Base-by-base conservation (phyloP, 345 rosid genomes). In the Geranium brycei region DNA sequence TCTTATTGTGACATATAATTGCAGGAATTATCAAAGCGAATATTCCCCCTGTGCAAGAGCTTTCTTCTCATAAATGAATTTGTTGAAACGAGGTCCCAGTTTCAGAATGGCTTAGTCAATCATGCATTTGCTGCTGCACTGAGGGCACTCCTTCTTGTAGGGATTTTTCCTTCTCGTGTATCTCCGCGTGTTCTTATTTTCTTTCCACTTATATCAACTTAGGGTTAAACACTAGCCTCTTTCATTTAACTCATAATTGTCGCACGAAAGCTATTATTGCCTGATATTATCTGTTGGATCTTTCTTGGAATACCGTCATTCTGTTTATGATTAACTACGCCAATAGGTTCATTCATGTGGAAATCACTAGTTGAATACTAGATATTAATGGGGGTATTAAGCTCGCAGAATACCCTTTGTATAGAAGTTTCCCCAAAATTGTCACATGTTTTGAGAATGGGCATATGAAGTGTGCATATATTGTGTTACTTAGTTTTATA, bases 61-160 rank as follows among this genome's bases (percentile, higher is more conserved):
- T 93, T 81, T 73, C 80, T 93, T 63, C 64, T 90, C 81, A 86
- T 86, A 35, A 86, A 86, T 73, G 89, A 90, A 61, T 93, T 93
- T 82, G 95, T 88, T 64, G 99, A 93, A 79, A 88, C 90, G 14
- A 83, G 95, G 78, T 93, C 96, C 60, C 99, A 85, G 74, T 90
- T 93, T 86, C 90, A 86, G 83, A 86, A 85, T 61, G 99, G 99
- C 61, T 73, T 90, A 59, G 97, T 93, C 32, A 93, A 90, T 76
- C 99, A 93, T 69, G 96, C 99, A 74, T 93, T 93, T 60, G 86
- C 97, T 66, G 95, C 99, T 76, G 91, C 92, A 60, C 86, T 93
- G 69, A 88, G 96, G 78, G 84, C 87, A 58, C 80, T 93, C 58
- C 96, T 93, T 58, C 83, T 93, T 60, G 99, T 93, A 90, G 69